Evolutionary conservation across 2,329 filamentous ascomycete genomes (phyloP), one percentile per base, ranked within the genome.

Genomic region (Aspergillus fumigatus): DNA sequence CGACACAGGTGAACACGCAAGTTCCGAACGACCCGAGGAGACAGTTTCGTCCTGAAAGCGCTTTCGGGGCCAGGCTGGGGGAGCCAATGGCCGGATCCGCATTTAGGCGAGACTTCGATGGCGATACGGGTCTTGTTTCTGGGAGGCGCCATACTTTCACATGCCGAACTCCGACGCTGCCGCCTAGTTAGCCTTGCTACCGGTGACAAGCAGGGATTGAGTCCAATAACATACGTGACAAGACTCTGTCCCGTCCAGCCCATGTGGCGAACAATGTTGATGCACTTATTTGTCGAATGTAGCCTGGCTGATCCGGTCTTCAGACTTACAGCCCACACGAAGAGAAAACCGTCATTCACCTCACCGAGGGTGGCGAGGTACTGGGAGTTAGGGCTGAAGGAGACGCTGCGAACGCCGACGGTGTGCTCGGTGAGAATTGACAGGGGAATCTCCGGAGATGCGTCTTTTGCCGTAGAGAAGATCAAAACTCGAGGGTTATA

Each of bases 111-210:
- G 82, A 73, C 69, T 90, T 90, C 8, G 81, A 78, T 1, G 89
- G 88, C 23, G 88, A 88, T 4, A 76, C 75, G 19, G 80, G 76
- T 45, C 69, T 78, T 55, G 67, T 76, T 26, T 93, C 90, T 38
- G 94, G 89, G 10, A 94, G 82, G 63, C 88, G 87, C 94, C 94
- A 99, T 51, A 95, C 84, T 74, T 97, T 97, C 72, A 97, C 85
- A 75, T 97, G 93, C 26, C 94, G 86, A 52, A 94, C 88, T 14
- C 94, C 94, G 25, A 94, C 84, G 21, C 68, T 70, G 48, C n/a
- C 11, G 21, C 19, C 51, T 52, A 40, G 19, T 67, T 57, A 65
- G 60, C 56, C 35, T 17, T 17, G 11, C 35, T 3, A 29, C n/a
- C 3, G 6, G 29, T 21, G 29, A n/a, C 2, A 14, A n/a, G 25